Evolutionary conservation across 1,139 yeast genomes (phyloP).

Genomic region (Suhomyces atakaporum): DNA sequence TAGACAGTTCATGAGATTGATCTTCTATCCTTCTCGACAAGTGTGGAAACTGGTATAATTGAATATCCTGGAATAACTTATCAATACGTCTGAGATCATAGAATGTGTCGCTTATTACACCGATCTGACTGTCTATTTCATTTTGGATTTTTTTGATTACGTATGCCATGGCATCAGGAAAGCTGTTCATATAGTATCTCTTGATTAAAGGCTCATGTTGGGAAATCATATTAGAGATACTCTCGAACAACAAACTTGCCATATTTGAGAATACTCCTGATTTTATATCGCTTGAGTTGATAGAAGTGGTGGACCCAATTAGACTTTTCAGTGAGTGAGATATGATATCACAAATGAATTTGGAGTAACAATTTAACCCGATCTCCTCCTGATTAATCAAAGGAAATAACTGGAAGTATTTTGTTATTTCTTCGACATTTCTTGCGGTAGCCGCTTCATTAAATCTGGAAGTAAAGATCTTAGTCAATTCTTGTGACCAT

Average conservation of each 20-base stretch:
- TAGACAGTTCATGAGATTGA: conserved; percentile 9
- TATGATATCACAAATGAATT: conserved; percentile 81
- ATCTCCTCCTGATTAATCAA: conserved; percentile 68
- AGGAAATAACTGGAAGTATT: conserved; percentile 85
- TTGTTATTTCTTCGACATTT: conserved; percentile 70
- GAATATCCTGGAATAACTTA: conserved; percentile 57
- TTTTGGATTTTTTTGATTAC: conserved; percentile 75
- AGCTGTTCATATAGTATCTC: conserved; percentile 61
- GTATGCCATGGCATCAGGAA: conserved; percentile 56
- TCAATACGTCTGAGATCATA: conserved; percentile 69
- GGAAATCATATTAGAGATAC: conserved; percentile 76
- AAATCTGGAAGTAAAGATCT: conserved; percentile 63
- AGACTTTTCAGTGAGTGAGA: conserved; percentile 73
- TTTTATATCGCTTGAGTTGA: conserved; percentile 33
- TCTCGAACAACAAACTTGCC: conserved; percentile 76
- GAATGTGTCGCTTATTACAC: conserved; percentile 83
- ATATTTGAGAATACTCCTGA: conserved; percentile 65
- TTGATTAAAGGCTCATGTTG: conserved; percentile 84
- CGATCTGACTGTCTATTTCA: conserved; percentile 91
- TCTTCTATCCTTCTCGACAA: conserved; percentile 30
- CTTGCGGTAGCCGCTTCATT: conserved; percentile 65
- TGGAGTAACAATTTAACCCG: conserved; percentile 81
- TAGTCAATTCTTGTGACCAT: conserved; percentile 62
- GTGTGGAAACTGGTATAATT: conserved; percentile 57
- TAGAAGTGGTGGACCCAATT: conserved; percentile 42